These are phyloP conservation scores for Rhododendron mucronatum DNA, from an alignment of 148 eudicot species.

Conservation along the genomic window DNA sequence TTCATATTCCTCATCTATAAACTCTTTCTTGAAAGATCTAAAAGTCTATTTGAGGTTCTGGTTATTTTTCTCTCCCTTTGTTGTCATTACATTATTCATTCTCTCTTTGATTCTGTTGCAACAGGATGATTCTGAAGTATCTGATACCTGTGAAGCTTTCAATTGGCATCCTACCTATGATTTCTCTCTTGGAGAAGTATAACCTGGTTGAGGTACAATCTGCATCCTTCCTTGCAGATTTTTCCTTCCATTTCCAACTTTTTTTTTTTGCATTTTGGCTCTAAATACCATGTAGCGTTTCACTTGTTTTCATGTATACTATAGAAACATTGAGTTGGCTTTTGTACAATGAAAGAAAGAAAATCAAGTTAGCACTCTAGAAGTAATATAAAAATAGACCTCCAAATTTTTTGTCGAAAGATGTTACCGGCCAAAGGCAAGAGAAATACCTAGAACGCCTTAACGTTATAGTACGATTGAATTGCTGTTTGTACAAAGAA, in stretches of 20 bases:
- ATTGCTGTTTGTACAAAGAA: neutral
- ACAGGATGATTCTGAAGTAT: slow-evolving; percentile 95
- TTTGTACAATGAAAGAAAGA: neutral
- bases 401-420: neutral
- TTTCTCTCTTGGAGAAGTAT: slow-evolving; percentile 58
- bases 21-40: neutral
- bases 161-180: slow-evolving; percentile 75
- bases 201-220: slow-evolving; percentile 71
- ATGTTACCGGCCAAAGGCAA: neutral
- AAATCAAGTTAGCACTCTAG: neutral
- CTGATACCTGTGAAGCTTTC: slow-evolving; percentile 97
- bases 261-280: neutral
- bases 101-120: slow-evolving; percentile 16
- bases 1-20: neutral
- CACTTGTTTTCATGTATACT: slow-evolving; percentile 3
- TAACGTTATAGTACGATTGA: neutral
- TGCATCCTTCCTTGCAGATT: neutral
- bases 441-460: neutral
- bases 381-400: neutral
- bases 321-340: neutral
- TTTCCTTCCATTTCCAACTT: neutral
- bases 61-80: neutral
- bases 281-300: neutral
- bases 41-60: neutral
- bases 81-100: neutral